Base-by-base conservation (phyloP, 352 stramenopile species). In the Pythium folliculosum region DNA sequence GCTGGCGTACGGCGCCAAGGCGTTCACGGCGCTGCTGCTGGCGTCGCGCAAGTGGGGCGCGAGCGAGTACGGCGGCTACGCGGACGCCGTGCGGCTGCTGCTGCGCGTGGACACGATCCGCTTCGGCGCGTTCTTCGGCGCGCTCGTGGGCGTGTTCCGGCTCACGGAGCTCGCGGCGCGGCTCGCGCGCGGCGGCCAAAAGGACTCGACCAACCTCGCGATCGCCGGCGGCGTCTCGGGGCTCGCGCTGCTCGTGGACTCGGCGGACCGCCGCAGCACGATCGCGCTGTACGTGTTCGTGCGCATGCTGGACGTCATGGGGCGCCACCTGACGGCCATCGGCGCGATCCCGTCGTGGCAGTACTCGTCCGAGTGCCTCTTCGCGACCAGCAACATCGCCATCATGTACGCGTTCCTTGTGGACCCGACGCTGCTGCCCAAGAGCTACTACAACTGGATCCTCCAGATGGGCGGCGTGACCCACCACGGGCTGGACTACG, bases 381-480 rank as follows among this genome's bases (percentile, higher is more conserved):
- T 96, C 64, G 80, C 78, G 1, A 53, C 82, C 22, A 92, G 83
- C 72, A 96, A 96, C 73, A 77, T 76, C 10, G 70, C 75, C 17
- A 93, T 96, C 56, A 90, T 94, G 77, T 94, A 95, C 74, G 82
- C 70, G 22, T 89, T 92, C 59, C 53, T 94, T 8, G 80, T 88
- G 30, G 77, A 89, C 27, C 88, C 84, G 19, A 81, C 67, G 60
- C 51, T 92, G 22, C 53, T 96, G 55, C 76, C 84, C n/a, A 89
- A 90, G 87, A 69, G 80, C 50, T 95, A 95, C 62, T 93, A 94
- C 74, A 83, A 91, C 38, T 94, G 87, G 83, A 93, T 96, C 63
- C 77, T 88, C 25, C 76, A 79, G 17, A 87, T 90, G 53, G 86
- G 86, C 2, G 78, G 66, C 32, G 78, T 96, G 23, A 94, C 77